Evolutionary conservation across 2,329 filamentous ascomycete species (phyloP).

Genomic region (Pleomassaria siparia): DNA sequence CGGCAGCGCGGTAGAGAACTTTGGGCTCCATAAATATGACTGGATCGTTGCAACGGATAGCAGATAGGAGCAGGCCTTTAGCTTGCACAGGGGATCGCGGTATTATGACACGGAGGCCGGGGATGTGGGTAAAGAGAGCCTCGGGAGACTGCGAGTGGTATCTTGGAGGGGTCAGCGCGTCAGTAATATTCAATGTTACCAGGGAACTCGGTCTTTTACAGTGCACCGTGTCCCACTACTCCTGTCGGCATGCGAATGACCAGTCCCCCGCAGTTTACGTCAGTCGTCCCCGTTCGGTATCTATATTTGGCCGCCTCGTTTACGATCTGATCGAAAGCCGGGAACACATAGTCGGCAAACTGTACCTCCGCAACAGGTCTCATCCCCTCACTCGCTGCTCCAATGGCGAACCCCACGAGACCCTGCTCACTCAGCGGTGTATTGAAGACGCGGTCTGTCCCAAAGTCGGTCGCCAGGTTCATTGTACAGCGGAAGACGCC

Average conservation of each 20-base stretch:
- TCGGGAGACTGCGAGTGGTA: constrained; percentile 92
- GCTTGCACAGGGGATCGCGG: constrained; percentile 84
- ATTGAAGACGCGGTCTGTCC: constrained; percentile 89
- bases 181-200: not conserved
- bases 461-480: constrained; percentile 85
- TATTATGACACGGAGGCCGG: constrained; percentile 81
- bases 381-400: constrained; percentile 87
- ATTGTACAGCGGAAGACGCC: constrained; percentile 95
- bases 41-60: constrained; percentile 76
- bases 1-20: constrained; percentile 84
- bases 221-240: constrained; percentile 82
- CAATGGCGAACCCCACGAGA: constrained; percentile 90
- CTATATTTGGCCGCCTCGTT: constrained; percentile 90
- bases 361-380: constrained; percentile 92
- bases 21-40: constrained; percentile 95
- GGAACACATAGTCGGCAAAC: constrained; percentile 92
- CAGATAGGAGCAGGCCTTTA: constrained; percentile 80
- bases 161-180: constrained; percentile 33
- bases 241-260: constrained; percentile 90
- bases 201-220: constrained; percentile 49
- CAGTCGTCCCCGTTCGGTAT: constrained; percentile 67
- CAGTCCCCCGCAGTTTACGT: constrained; percentile 66
- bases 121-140: constrained; percentile 83
- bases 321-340: constrained; percentile 90
- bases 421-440: constrained; percentile 93